Evolutionary conservation across 345 rosid genomes (phyloP).

Genomic region (Arabidopsis arenosa): DNA sequence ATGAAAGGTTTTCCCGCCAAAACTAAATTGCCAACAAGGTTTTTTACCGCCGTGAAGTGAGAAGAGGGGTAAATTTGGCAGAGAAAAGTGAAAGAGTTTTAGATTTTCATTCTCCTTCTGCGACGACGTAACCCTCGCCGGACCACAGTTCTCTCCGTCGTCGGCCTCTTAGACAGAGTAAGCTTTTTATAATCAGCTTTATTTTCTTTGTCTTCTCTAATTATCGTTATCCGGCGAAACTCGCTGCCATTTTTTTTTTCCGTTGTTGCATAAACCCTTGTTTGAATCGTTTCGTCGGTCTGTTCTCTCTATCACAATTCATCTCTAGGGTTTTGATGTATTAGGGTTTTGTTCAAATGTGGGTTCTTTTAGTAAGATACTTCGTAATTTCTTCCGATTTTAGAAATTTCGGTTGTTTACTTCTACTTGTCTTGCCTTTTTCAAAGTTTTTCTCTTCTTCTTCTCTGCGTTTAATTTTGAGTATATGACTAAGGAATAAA

Average conservation of each 20-base stretch:
- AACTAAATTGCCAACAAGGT: background rate
- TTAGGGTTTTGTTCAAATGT: background rate
- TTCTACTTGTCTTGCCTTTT: background rate
- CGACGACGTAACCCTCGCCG: slow-evolving; percentile 22
- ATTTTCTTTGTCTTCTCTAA: background rate
- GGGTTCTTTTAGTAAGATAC: background rate
- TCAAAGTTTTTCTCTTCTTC: background rate
- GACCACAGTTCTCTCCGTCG: slow-evolving; percentile 9
- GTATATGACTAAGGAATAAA: background rate
- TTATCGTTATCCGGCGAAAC: background rate
- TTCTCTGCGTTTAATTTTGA: background rate
- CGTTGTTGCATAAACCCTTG: background rate
- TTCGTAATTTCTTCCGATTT: background rate
- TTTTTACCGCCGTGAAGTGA: slow-evolving; percentile 22
- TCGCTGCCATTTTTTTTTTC: background rate
- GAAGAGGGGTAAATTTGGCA: slow-evolving; percentile 11
- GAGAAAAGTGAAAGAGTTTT: background rate
- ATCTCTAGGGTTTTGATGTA: background rate
- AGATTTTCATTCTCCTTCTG: background rate
- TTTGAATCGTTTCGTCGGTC: background rate
- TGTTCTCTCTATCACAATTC: background rate
- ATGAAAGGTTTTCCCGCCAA: slow-evolving; percentile 26
- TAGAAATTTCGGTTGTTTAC: background rate
- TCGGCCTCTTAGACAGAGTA: slow-evolving; percentile 19
- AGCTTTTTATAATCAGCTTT: background rate